A percentile compares a stretch with the other conserved stretches of the same genome.
phyloP scores from a whole-genome alignment of 371 early-diverging fungal species.

The Syncephalastrum racemosum region DNA sequence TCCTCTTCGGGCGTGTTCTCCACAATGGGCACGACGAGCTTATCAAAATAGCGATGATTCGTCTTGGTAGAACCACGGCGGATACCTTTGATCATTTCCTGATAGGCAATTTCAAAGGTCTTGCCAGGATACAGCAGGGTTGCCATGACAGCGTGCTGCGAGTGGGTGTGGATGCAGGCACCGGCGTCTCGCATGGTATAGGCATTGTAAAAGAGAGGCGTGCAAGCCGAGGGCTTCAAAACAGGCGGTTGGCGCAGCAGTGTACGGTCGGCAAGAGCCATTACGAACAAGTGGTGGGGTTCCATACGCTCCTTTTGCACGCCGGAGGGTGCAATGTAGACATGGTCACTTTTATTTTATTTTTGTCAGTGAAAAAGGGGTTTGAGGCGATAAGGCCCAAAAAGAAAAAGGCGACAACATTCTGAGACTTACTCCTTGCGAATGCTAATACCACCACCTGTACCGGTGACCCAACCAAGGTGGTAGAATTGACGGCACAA shows the following conservation, averaged over 20 bases:
- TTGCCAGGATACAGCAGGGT: slow-evolving; percentile 77
- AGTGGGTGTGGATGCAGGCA: slow-evolving; percentile 97
- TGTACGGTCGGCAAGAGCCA: slow-evolving; percentile 60
- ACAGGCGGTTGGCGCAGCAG: slow-evolving; percentile 72
- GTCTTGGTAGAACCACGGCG: slow-evolving; percentile 69
- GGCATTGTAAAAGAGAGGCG: slow-evolving; percentile 93
- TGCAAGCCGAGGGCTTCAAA: slow-evolving; percentile 85
- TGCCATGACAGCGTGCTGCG: slow-evolving; percentile 92
- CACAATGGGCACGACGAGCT: slow-evolving; percentile 91
- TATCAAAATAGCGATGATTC: slow-evolving; percentile 77
- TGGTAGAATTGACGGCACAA: slow-evolving; percentile 89
- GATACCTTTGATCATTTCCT: slow-evolving; percentile 99
- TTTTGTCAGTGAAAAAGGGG: too few species aligned
- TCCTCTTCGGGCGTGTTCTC: slow-evolving; percentile 96
- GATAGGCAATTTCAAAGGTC: slow-evolving; percentile 86
- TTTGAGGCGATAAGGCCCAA: background rate
- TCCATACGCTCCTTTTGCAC: slow-evolving; percentile 95
- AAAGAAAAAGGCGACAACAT: background rate
- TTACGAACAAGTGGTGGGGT: slow-evolving; percentile 84
- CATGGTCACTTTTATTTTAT: slow-evolving; percentile 54
- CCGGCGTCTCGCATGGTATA: slow-evolving; percentile 88
- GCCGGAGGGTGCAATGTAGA: slow-evolving; percentile 92
- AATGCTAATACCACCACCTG: slow-evolving; percentile 95
- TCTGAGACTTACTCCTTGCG: slow-evolving; percentile 59
- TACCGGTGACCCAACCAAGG: slow-evolving; percentile 96